Evolutionary conservation across 495 filamentous ascomycete genomes (phyloP).

Genomic region (Aspergillus steynii): DNA sequence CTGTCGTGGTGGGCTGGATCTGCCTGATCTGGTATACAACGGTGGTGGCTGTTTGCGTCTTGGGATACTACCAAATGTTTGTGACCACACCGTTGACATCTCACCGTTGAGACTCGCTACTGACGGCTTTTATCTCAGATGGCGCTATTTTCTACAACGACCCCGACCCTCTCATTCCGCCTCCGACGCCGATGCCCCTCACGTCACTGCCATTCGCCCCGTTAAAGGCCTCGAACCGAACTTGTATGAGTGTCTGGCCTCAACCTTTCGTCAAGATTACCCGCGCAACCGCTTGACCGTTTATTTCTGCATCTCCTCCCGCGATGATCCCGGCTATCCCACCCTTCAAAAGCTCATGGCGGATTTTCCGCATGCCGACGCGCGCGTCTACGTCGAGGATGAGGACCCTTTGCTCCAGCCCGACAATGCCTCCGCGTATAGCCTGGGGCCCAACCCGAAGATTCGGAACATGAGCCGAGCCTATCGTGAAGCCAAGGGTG

Average conservation of each 20-base stretch:
- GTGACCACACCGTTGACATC: conserved; percentile 9
- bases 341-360: conserved; percentile 67
- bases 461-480: conserved; percentile 95
- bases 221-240: conserved; percentile 89
- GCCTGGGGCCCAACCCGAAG: conserved; percentile 94
- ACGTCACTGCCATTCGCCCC: conserved; percentile 89
- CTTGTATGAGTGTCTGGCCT: conserved; percentile 90
- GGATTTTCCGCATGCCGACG: conserved; percentile 74
- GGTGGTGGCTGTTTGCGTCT: conserved; percentile 54
- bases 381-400: conserved; percentile 76
- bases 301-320: conserved; percentile 76
- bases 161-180: conserved; percentile 36
- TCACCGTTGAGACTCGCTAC: neutral
- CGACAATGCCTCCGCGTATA: conserved; percentile 44
- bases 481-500: conserved; percentile 90
- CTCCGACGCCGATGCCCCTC: conserved; percentile 53
- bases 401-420: conserved; percentile 76
- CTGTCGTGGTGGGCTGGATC: conserved; percentile 44
- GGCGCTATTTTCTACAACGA: conserved; percentile 42
- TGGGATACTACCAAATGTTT: conserved; percentile 65
- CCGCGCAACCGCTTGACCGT: conserved; percentile 75
- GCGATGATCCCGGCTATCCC: conserved; percentile 76
- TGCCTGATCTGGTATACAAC: conserved; percentile 60
- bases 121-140: conserved; percentile 31
- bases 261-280: conserved; percentile 83